These are phyloP conservation scores for Penicillium nordicum DNA, from an alignment of 2,329 filamentous ascomycete species.

Conservation along the genomic window DNA sequence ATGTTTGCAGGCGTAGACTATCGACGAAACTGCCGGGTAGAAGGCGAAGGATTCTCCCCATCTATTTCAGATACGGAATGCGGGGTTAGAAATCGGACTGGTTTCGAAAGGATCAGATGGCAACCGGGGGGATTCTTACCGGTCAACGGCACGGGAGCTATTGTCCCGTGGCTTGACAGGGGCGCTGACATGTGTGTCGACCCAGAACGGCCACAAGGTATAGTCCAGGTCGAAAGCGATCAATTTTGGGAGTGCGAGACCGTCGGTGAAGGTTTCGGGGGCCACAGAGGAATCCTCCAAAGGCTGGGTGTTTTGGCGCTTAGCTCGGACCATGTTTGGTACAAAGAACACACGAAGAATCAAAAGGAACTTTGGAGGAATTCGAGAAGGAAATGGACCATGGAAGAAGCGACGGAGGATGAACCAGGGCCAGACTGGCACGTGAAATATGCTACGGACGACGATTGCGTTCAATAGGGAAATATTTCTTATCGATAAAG, in stretches of 20 bases:
- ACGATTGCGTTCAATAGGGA: background rate
- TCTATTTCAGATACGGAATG: constrained; percentile 23
- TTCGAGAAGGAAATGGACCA: background rate
- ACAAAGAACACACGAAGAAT: background rate
- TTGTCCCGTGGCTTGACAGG: constrained; percentile 65
- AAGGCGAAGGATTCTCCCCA: constrained; percentile 67
- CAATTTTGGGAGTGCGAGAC: constrained; percentile 72
- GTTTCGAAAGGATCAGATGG: background rate
- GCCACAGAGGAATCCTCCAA: constrained; percentile 37
- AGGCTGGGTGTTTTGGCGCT: constrained; percentile 35
- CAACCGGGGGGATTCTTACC: constrained; percentile 25
- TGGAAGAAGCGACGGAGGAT: background rate
- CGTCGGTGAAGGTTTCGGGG: constrained; percentile 59
- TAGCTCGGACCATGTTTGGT: constrained; percentile 31
- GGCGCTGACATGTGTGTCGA: constrained; percentile 82
- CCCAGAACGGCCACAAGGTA: constrained; percentile 98
- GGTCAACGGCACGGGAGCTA: constrained; percentile 45
- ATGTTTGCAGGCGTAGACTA: constrained; percentile 60
- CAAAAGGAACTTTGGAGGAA: background rate
- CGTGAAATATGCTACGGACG: background rate
- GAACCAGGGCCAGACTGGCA: background rate
- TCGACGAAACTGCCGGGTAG: constrained; percentile 65
- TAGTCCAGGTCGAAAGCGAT: constrained; percentile 96
- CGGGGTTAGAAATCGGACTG: background rate
- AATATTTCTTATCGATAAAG: background rate